Conservation (phyloP, 352 stramenopile genomes). For the Globisporangium nagaii region DNA sequence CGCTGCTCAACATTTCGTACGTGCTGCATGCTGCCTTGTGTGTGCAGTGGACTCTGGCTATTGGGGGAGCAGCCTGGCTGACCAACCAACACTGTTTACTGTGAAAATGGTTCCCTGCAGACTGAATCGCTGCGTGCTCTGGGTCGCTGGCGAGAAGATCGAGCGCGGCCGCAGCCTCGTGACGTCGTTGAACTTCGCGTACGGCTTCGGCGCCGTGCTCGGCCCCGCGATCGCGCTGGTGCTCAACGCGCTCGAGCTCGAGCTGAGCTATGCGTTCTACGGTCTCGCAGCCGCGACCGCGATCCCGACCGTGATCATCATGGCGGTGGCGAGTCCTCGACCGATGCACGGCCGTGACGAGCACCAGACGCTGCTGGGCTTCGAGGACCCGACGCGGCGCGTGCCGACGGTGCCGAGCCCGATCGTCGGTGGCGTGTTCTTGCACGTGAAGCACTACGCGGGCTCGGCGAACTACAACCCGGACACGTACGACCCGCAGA, state of each 20-base stretch:
- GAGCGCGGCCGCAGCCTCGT: constrained; percentile 64
- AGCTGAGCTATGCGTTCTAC: constrained; percentile 57
- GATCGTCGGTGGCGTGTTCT: constrained; percentile 77
- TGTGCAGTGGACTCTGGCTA: not conserved
- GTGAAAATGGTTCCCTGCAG: constrained; percentile 16
- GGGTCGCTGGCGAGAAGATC: constrained; percentile 63
- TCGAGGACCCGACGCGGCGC: constrained; percentile 65
- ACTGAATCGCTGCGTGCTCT: constrained; percentile 63
- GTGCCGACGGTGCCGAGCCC: constrained; percentile 76
- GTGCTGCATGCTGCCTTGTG: constrained; percentile 10
- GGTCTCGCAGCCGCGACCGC: constrained; percentile 36
- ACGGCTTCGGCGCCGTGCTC: constrained; percentile 54
- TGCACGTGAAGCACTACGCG: constrained; percentile 72
- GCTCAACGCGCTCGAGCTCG: constrained; percentile 38
- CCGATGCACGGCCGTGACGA: constrained; percentile 47
- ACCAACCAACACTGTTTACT: not conserved
- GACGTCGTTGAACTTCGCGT: constrained; percentile 70
- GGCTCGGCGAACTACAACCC: constrained; percentile 70
- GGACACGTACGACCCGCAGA: constrained; percentile 77
- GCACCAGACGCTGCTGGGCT: constrained; percentile 54
- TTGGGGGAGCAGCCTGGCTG: too few species aligned
- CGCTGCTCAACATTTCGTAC: constrained; percentile 75
- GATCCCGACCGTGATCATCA: constrained; percentile 38
- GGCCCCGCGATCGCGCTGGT: constrained; percentile 44
- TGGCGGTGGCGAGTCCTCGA: constrained; percentile 29